A percentile compares a stretch with the other conserved stretches of the same genome.
Conservation (phyloP, 2,329 filamentous ascomycete species). For the Fulvia fulva region DNA sequence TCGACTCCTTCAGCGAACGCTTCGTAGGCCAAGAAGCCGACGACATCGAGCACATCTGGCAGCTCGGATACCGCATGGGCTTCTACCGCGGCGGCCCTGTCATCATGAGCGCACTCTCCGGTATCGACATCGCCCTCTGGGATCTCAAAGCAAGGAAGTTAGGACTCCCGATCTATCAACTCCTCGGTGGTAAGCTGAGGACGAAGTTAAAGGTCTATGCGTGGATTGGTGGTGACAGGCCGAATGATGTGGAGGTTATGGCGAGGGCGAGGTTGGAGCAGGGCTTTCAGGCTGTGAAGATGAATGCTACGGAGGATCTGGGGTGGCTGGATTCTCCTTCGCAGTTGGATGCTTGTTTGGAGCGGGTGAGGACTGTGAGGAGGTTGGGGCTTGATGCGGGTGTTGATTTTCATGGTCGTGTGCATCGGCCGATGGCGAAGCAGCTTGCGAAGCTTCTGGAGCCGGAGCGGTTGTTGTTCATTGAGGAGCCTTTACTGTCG, state of each 20-base stretch:
- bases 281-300: conserved; percentile 66
- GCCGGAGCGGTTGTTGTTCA: conserved; percentile 65
- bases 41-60: conserved; percentile 79
- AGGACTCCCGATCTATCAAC: conserved; percentile 66
- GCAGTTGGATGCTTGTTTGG: conserved; percentile 59
- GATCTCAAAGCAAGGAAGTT: conserved; percentile 66
- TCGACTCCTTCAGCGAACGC: conserved; percentile 62
- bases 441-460: conserved; percentile 66
- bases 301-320: conserved; percentile 74
- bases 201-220: conserved; percentile 68
- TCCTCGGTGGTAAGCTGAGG: conserved; percentile 70
- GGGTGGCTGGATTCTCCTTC: conserved; percentile 72
- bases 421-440: conserved; percentile 76
- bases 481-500: conserved; percentile 68
- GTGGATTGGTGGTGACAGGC: conserved; percentile 74
- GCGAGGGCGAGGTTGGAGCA: conserved; percentile 53
- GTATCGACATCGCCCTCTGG: conserved; percentile 76
- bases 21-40: conserved; percentile 67
- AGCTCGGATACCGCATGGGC: conserved; percentile 61
- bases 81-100: conserved; percentile 78
- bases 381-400: conserved; percentile 66
- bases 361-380: conserved; percentile 66
- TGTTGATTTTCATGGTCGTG: conserved; percentile 72
- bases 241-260: conserved; percentile 56
- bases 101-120: conserved; percentile 73